Evolutionary conservation across 2,329 filamentous ascomycete species (phyloP).

Genomic region (Fusarium hainanense): DNA sequence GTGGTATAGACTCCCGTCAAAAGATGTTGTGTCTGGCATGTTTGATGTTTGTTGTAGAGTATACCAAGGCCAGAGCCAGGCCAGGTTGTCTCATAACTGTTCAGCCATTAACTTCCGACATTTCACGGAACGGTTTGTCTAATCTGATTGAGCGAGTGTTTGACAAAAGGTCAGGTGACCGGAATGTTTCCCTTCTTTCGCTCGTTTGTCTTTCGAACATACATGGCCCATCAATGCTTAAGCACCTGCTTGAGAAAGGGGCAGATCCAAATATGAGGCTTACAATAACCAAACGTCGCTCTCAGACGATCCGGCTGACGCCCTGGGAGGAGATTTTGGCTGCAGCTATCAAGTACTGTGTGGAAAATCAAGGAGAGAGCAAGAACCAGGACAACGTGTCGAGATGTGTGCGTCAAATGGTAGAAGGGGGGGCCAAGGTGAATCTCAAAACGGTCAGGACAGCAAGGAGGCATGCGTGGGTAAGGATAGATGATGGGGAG

Average conservation of each 20-base stretch:
- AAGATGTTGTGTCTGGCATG: not conserved
- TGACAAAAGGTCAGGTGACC: too few species aligned
- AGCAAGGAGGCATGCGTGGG: too few species aligned
- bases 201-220: fast-evolving
- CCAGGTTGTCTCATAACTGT: not conserved
- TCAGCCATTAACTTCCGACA: fast-evolving
- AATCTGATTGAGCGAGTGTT: not conserved
- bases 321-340: conserved; percentile 6
- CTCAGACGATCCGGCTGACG: too few species aligned
- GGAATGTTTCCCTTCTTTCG: not conserved
- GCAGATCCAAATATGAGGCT: not conserved
- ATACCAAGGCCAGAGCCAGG: not conserved
- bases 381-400: not conserved
- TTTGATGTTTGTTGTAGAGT: not conserved
- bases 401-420: conserved; percentile 3
- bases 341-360: fast-evolving
- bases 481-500: not conserved
- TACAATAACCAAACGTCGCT: too few species aligned
- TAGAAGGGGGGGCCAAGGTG: not conserved
- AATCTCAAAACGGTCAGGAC: not conserved
- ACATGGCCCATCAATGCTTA: not conserved
- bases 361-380: fast-evolving
- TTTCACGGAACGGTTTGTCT: fast-evolving
- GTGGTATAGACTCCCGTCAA: not conserved
- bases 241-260: not conserved